A percentile compares a stretch with the other conserved stretches of the same genome.
Conservation (phyloP, 208 protist species). For the Naegleria fowleri region DNA sequence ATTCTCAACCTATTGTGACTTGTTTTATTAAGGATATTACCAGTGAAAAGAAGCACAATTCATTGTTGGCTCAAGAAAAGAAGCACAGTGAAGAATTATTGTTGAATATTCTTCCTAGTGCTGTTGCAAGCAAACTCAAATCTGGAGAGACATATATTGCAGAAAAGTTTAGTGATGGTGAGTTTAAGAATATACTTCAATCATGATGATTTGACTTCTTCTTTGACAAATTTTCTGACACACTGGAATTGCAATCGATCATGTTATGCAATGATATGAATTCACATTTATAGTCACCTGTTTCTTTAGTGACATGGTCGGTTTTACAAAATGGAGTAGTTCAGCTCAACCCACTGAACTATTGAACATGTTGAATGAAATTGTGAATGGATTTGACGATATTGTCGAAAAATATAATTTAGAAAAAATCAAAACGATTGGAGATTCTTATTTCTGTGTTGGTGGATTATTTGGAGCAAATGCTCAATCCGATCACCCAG, state of each 20-base stretch:
- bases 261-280: too few relatives aligned
- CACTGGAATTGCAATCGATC: too few relatives aligned
- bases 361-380: neutral
- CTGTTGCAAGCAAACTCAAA: neutral
- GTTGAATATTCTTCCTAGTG: neutral
- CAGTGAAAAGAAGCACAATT: neutral
- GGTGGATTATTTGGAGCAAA: neutral
- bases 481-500: neutral
- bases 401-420: neutral
- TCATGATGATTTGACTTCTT: too few relatives aligned
- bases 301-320: slow-evolving; percentile 17
- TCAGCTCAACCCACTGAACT: neutral
- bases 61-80: neutral
- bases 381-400: neutral
- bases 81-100: neutral
- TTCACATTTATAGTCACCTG: neutral
- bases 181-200: too few relatives aligned
- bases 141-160: neutral
- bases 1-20: neutral
- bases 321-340: neutral
- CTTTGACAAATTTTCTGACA: too few relatives aligned
- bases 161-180: neutral
- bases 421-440: slow-evolving; percentile 15
- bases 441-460: neutral
- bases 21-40: neutral